Evolutionary conservation across 345 rosid genomes (phyloP).

Genomic region (Clausena lansium): DNA sequence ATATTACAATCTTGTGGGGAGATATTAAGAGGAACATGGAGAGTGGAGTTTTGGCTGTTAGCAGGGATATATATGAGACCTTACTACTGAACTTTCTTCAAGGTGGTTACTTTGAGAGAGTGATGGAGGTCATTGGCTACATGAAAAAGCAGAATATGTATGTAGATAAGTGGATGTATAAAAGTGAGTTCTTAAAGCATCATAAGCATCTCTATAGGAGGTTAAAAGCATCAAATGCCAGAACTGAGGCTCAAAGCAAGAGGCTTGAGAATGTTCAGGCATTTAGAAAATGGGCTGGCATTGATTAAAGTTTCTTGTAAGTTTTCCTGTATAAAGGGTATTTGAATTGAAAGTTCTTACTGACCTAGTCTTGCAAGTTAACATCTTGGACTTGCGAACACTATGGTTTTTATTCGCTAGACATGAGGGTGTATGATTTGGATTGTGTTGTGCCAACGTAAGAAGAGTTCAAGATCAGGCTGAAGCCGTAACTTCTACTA

Average conservation of each 20-base stretch:
- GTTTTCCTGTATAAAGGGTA: background rate
- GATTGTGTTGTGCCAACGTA: background rate
- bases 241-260: conserved; percentile 61
- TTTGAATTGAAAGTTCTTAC: background rate
- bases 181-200: conserved; percentile 63
- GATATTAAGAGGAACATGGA: conserved; percentile 65
- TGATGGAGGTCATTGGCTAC: conserved; percentile 60
- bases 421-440: background rate
- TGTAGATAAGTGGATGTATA: conserved; percentile 56
- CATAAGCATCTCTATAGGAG: conserved; percentile 70
- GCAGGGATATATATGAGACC: conserved; percentile 67
- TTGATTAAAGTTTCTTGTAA: conserved; percentile 19
- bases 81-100: conserved; percentile 64
- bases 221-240: conserved; percentile 50
- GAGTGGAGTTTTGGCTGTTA: conserved; percentile 31
- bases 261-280: conserved; percentile 59
- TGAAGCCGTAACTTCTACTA: background rate
- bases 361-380: background rate
- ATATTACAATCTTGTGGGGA: conserved; percentile 78
- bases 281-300: conserved; percentile 64
- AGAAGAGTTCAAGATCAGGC: background rate
- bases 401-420: background rate
- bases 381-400: background rate
- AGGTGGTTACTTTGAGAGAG: conserved; percentile 94
- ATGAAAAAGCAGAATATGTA: conserved; percentile 52